Percentiles rank a stretch among this genome's conserved stretches.
Conservation (phyloP, 108 stramenopile genomes). For the Pseudonitzschia delicatissima region DNA sequence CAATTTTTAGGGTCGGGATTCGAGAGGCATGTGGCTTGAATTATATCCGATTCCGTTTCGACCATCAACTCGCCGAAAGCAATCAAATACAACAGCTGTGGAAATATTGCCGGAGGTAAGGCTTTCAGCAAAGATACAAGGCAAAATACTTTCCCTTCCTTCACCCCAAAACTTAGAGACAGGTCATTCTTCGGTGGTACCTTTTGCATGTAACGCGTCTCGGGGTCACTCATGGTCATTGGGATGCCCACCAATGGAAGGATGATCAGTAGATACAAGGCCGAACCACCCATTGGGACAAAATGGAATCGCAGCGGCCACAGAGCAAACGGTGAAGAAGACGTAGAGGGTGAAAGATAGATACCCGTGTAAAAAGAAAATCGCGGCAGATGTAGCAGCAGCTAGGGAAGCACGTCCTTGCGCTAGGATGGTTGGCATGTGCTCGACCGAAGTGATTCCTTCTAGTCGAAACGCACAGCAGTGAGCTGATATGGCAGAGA, state of each 20-base stretch:
- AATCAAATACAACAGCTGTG: slow-evolving; percentile 69
- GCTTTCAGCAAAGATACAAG: slow-evolving; percentile 45
- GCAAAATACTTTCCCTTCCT: slow-evolving; percentile 47
- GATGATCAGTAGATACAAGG: slow-evolving; percentile 61
- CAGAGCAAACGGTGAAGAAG: slow-evolving; percentile 63
- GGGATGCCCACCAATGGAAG: slow-evolving; percentile 67
- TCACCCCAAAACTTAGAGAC: slow-evolving; percentile 57
- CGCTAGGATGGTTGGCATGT: slow-evolving; percentile 69
- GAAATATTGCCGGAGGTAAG: slow-evolving; percentile 52
- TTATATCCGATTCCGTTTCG: slow-evolving; percentile 34
- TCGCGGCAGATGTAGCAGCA: slow-evolving; percentile 49
- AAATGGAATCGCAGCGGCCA: slow-evolving; percentile 49
- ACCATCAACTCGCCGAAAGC: slow-evolving; percentile 56
- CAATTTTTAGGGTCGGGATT: slow-evolving; percentile 24
- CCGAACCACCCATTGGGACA: slow-evolving; percentile 56
- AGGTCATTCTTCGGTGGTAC: slow-evolving; percentile 83
- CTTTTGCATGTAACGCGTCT: slow-evolving; percentile 59
- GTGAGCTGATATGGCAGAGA: slow-evolving; percentile 69
- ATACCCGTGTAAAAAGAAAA: slow-evolving; percentile 53
- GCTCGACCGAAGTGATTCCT: slow-evolving; percentile 51
- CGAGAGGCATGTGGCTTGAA: slow-evolving; percentile 11
- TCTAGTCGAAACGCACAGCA: slow-evolving; percentile 67
- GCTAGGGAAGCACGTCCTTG: slow-evolving; percentile 72
- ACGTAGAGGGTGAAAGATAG: slow-evolving; percentile 61
- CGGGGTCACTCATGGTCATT: slow-evolving; percentile 56